Percentiles rank a stretch among this genome's conserved stretches.
Conservation (phyloP, 129 eudicot genomes). For the Erigeron canadensis region DNA sequence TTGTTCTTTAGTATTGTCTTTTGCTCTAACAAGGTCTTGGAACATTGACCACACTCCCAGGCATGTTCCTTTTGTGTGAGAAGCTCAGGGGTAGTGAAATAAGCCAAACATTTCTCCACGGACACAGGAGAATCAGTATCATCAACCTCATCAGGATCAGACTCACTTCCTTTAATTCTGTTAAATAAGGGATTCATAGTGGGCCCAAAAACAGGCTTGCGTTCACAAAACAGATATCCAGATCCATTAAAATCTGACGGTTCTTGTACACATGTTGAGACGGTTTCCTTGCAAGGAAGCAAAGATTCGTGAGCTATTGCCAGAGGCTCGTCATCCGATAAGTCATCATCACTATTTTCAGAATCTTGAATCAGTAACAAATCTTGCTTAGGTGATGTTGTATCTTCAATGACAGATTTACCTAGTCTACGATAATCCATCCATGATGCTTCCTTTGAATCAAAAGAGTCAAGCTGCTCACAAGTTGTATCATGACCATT, state of each 20-base stretch:
- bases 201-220: slow-evolving; percentile 46
- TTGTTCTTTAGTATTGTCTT: slow-evolving; percentile 37
- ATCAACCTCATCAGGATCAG: slow-evolving; percentile 92
- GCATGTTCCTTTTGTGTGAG: slow-evolving; percentile 79
- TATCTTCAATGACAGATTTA: slow-evolving; percentile 18
- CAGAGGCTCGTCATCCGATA: slow-evolving; percentile 46
- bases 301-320: slow-evolving; percentile 54
- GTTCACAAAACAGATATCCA: slow-evolving; percentile 78
- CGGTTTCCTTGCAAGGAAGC: slow-evolving; percentile 55
- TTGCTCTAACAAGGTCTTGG: slow-evolving; percentile 49
- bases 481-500: slow-evolving; percentile 31
- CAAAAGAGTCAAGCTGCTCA: slow-evolving; percentile 22
- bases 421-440: slow-evolving; percentile 37
- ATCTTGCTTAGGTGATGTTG: slow-evolving; percentile 20
- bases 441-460: slow-evolving; percentile 22
- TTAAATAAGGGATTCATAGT: slow-evolving; percentile 27
- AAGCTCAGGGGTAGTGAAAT: slow-evolving; percentile 79
- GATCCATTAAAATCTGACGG: slow-evolving; percentile 63
- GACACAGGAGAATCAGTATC: slow-evolving; percentile 75
- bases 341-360: slow-evolving; percentile 25
- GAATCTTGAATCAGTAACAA: slow-evolving; percentile 28
- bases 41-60: slow-evolving; percentile 91
- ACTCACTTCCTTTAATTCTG: slow-evolving; percentile 52
- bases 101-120: slow-evolving; percentile 74
- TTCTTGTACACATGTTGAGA: slow-evolving; percentile 40